Percentiles rank a stretch among this genome's conserved stretches.
Conservation (phyloP, 1,139 yeast genomes). For the Taiozyma sp. region DNA sequence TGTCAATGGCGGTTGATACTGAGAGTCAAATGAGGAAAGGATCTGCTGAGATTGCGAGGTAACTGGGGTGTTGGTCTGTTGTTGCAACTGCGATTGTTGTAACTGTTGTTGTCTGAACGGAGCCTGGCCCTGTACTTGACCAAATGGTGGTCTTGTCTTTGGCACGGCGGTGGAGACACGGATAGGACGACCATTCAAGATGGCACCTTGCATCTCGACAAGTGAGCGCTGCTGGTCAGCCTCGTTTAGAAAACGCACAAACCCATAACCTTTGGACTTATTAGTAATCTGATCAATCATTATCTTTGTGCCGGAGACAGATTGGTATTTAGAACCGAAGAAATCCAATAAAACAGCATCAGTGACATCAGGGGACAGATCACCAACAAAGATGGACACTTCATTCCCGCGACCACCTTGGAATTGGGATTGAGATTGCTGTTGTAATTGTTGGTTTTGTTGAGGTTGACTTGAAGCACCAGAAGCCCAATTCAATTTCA, state of each 20-base stretch:
- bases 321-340: constrained; percentile 66
- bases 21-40: constrained; percentile 17
- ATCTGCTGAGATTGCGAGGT: constrained; percentile 17
- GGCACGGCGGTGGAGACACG: constrained; percentile 75
- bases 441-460: constrained; percentile 21
- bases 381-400: constrained; percentile 81
- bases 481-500: constrained; percentile 84
- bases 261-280: constrained; percentile 83
- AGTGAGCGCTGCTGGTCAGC: constrained; percentile 73
- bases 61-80: constrained; percentile 2
- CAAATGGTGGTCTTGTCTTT: constrained; percentile 37
- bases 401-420: constrained; percentile 29
- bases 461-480: constrained; percentile 34
- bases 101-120: constrained; percentile 10
- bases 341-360: constrained; percentile 63
- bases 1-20: constrained; percentile 37
- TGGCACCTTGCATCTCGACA: constrained; percentile 75
- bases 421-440: not conserved
- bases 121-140: constrained; percentile 9
- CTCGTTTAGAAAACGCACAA: constrained; percentile 73
- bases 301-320: constrained; percentile 80
- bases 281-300: constrained; percentile 79
- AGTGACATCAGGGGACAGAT: constrained; percentile 68
- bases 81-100: constrained; percentile 10
- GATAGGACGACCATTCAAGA: constrained; percentile 69